These are phyloP conservation scores for Mimosa pudica DNA, from an alignment of 306 rosid species.

Conservation along the genomic window DNA sequence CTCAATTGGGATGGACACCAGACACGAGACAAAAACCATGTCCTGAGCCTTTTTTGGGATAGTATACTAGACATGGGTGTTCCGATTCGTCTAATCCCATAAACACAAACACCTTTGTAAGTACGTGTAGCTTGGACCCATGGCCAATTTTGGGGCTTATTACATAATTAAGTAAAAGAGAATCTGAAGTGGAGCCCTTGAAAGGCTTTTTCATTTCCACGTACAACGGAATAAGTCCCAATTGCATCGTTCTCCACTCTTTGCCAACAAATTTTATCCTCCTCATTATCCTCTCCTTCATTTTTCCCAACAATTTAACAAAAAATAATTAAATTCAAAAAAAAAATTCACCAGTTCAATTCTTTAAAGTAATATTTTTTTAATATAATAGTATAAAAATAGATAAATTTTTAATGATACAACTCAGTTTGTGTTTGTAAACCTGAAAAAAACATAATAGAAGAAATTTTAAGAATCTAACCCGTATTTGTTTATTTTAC, in stretches of 20 bases:
- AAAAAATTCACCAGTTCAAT: neutral
- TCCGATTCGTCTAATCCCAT: no score
- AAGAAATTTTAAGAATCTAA: no score
- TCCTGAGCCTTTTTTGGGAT: no score
- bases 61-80: no score
- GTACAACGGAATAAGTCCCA: conserved; percentile 3
- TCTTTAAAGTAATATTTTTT: neutral
- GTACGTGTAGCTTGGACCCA: neutral
- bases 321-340: neutral
- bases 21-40: no score
- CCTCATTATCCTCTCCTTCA: neutral
- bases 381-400: neutral
- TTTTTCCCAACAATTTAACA: neutral
- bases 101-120: no score
- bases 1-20: no score
- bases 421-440: no score
- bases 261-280: neutral
- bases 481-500: no score
- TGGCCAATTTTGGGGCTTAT: neutral
- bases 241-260: neutral
- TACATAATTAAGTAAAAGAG: conserved; percentile 8
- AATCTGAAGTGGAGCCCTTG: neutral
- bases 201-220: neutral
- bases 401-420: no score
- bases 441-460: no score